Base-by-base conservation (phyloP, 257 asterid species). In the Nicotiana otophora region DNA sequence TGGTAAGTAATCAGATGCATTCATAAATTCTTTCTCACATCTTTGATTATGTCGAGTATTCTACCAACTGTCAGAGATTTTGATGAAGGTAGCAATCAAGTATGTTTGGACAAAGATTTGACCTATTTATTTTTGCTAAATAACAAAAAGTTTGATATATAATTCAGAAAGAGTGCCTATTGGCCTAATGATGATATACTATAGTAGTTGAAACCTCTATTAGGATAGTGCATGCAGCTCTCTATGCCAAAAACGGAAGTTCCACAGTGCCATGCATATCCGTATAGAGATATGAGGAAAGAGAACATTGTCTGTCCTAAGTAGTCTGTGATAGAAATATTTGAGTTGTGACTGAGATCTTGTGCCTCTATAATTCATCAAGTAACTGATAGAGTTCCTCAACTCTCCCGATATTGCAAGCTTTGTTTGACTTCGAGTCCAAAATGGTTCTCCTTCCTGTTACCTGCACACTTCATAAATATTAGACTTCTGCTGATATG, bases 1-100 rank as follows among this genome's bases (percentile, higher is more conserved):
- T 78, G 99, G 99, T 96, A 88, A 91, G 88, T 79, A 51, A 54
- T 42, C 64, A 1, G 62, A 46, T 34, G 62, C 26, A 74, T 74
- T 74, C 63, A 74, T 48, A 14, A 61, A 48, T 9, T 5, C 63
- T 42, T 26, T 19, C 26, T 74, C 39, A 75, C 46, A 51, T 51
- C 80, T 75, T 51, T 75, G 46, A 75, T 51, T 19, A 46, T 46
- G 20, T 48, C 36, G 14, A 46, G 26, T 46, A 46, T 23, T 34
- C 61, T 46, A 72, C 14, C 79, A 72, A 46, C 36, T 46, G 60
- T 19, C 23, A 12, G 20, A 72, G 15, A 72, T 72, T 42, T 72
- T 46, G 79, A 72, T 46, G 5, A 72, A 12, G 79, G 5, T 72
- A 15, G 46, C 46, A 75, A 75, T 51, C 28, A 51, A 0, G 5